Evolutionary conservation across 2,329 filamentous ascomycete species (phyloP).

Genomic region (Talaromyces sp.): DNA sequence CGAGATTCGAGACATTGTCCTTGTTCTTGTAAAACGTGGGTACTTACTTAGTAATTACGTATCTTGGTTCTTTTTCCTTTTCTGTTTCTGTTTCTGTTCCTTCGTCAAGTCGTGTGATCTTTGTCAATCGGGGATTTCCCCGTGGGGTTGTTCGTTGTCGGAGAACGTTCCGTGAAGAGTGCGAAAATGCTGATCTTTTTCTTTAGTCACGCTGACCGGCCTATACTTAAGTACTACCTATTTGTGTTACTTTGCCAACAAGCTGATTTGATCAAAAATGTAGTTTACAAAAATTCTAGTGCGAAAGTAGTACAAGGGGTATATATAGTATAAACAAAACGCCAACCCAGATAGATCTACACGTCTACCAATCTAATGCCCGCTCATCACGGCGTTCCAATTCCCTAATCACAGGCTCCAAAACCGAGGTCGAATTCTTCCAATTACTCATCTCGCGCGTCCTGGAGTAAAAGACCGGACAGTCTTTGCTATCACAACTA

Average conservation of each 20-base stretch:
- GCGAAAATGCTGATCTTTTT: not conserved
- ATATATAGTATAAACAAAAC: not conserved
- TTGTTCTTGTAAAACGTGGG: not conserved
- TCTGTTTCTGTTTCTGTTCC: too few species aligned
- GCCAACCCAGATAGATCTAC: not conserved
- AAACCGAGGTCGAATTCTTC: slow-evolving; percentile 31
- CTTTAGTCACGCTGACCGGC: not conserved
- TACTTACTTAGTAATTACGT: too few species aligned
- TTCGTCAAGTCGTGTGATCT: not conserved
- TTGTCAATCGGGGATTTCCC: not conserved
- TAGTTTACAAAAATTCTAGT: not conserved
- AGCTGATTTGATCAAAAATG: not conserved
- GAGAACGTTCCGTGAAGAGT: not conserved
- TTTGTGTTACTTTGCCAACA: not conserved
- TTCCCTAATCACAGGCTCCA: slow-evolving; percentile 34
- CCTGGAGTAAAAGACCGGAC: slow-evolving; percentile 74
- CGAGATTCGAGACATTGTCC: not conserved
- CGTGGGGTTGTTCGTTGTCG: not conserved
- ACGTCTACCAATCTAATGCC: slow-evolving; percentile 34
- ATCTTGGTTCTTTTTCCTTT: too few species aligned
- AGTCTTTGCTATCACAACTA: slow-evolving; percentile 85
- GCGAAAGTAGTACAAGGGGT: not conserved
- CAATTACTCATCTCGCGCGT: slow-evolving; percentile 34
- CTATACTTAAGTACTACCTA: not conserved
- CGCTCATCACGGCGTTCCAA: slow-evolving; percentile 32